Percentiles rank a stretch among this genome's conserved stretches.
These are phyloP conservation scores for Nidularia sp. DNA, from an alignment of 768 basidiomycete genomes.

Conservation along the genomic window DNA sequence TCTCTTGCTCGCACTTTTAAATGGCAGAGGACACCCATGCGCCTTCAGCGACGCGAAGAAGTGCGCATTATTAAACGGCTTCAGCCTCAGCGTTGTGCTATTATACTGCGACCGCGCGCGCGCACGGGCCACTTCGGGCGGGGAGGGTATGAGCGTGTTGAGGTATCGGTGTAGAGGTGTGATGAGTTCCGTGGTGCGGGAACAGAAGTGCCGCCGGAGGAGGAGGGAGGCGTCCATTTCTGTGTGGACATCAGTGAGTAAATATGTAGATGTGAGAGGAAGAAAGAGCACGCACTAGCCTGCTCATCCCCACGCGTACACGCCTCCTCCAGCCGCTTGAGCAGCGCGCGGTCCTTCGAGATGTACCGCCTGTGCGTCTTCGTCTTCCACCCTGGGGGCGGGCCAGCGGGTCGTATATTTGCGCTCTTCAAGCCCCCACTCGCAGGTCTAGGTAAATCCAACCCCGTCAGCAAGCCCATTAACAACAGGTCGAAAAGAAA, in stretches of 20 bases:
- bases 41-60: conserved; percentile 74
- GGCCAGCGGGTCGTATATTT: conserved; percentile 37
- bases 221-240: conserved; percentile 59
- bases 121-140: conserved; percentile 36
- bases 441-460: background rate
- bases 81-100: conserved; percentile 39
- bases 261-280: conserved; percentile 2
- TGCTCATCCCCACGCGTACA: conserved; percentile 36
- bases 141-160: conserved; percentile 78
- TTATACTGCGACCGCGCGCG: conserved; percentile 16
- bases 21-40: conserved; percentile 70
- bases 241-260: conserved; percentile 16
- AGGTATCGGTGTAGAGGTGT: conserved; percentile 91
- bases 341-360: conserved; percentile 73
- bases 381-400: conserved; percentile 71
- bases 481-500: too few species aligned
- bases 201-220: conserved; percentile 78
- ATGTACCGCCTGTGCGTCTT: conserved; percentile 80
- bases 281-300: conserved; percentile 40
- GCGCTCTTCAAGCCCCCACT: conserved; percentile 12
- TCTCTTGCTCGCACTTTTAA: conserved; percentile 60
- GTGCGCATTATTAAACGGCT: conserved; percentile 62
- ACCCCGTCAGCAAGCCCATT: too few species aligned
- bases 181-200: conserved; percentile 81
- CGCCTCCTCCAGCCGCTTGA: conserved; percentile 70